Conservation (phyloP, 2,329 filamentous ascomycete genomes). For the Pseudogymnoascus sp. region DNA sequence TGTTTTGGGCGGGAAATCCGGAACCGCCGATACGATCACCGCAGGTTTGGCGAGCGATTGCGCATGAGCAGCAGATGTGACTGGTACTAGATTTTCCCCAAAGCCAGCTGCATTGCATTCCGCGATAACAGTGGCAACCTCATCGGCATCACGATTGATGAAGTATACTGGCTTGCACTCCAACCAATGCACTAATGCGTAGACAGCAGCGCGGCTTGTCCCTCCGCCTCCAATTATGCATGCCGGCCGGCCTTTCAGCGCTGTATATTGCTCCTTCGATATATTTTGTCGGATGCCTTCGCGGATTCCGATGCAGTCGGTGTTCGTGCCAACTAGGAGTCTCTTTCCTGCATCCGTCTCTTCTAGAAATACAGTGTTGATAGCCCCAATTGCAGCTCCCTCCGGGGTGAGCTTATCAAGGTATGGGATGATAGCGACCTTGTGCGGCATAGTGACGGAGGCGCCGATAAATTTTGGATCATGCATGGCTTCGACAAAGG, state of each 20-base stretch:
- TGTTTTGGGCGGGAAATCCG: constrained; percentile 64
- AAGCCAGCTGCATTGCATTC: constrained; percentile 55
- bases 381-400: constrained; percentile 64
- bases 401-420: constrained; percentile 67
- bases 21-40: constrained; percentile 65
- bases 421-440: constrained; percentile 65
- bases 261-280: constrained; percentile 32
- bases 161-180: constrained; percentile 62
- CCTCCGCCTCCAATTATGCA: constrained; percentile 72
- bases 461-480: constrained; percentile 57
- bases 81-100: constrained; percentile 51
- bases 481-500: constrained; percentile 43
- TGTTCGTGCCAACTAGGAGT: constrained; percentile 66
- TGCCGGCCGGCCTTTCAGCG: constrained; percentile 53
- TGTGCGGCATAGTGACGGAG: constrained; percentile 77
- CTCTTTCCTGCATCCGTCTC: constrained; percentile 26
- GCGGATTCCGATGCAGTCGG: constrained; percentile 69
- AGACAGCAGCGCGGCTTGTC: constrained; percentile 69
- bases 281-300: constrained; percentile 59
- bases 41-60: constrained; percentile 48
- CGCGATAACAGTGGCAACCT: constrained; percentile 57
- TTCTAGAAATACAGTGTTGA: constrained; percentile 69
- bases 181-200: constrained; percentile 64
- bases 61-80: constrained; percentile 54
- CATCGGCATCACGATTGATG: constrained; percentile 61